Evolutionary conservation across 805 yeast genomes (phyloP).

Genomic region (Nakazawaea sp.): DNA sequence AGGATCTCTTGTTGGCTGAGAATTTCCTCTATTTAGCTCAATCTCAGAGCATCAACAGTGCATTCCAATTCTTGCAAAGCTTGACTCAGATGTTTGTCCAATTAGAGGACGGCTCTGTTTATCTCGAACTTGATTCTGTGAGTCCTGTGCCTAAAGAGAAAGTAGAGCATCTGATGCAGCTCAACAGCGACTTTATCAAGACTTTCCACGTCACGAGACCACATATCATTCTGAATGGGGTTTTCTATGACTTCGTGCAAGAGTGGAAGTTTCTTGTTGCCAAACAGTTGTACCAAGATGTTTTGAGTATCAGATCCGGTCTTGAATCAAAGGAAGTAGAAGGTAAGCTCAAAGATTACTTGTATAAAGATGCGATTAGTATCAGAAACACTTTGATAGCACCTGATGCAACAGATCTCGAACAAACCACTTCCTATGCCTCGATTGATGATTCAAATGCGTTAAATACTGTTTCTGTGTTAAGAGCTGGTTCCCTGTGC

Average conservation of each 20-base stretch:
- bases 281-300: slow-evolving; percentile 26
- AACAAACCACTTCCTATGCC: not conserved
- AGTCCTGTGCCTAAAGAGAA: not conserved
- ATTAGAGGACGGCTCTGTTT: not conserved
- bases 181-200: slow-evolving; percentile 18
- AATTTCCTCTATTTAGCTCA: slow-evolving; percentile 18
- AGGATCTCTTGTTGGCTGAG: slow-evolving; percentile 18
- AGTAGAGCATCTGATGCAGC: slow-evolving; percentile 6
- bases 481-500: no score
- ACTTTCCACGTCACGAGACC: slow-evolving; percentile 40
- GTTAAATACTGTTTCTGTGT: no score
- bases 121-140: slow-evolving; percentile 5
- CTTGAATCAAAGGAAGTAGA: not conserved
- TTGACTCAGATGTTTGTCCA: slow-evolving; percentile 13
- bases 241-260: slow-evolving; percentile 42
- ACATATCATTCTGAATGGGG: slow-evolving; percentile 66
- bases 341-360: not conserved
- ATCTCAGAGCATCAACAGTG: slow-evolving; percentile 15
- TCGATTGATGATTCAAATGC: no score
- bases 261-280: slow-evolving; percentile 52
- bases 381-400: not conserved
- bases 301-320: not conserved
- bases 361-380: not conserved
- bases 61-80: slow-evolving; percentile 17
- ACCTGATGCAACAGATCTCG: not conserved